phyloP scores from a whole-genome alignment of 179 eudicot genomes.

The Spinacia oleracea region DNA sequence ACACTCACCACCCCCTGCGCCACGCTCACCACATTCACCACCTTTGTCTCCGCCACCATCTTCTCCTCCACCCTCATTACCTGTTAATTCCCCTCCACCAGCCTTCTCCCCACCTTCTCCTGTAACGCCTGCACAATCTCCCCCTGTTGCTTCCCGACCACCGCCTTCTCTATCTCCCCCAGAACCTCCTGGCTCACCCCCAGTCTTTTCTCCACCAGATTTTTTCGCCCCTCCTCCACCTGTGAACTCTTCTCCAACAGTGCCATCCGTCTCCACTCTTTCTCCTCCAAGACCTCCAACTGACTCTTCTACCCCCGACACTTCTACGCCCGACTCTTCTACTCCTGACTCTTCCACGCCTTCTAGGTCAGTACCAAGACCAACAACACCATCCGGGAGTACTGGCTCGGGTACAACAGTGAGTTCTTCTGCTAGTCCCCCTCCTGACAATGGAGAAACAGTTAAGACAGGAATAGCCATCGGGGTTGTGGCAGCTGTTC shows the following conservation, averaged over 20 bases:
- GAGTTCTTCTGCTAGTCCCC: constrained; percentile 14
- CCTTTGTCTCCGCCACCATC: constrained; percentile 26
- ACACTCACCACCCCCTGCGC: constrained; percentile 35
- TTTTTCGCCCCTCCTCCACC: constrained; percentile 28
- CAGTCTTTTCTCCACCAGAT: constrained; percentile 17
- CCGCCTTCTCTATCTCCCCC: constrained; percentile 24
- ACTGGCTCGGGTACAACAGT: constrained; percentile 26
- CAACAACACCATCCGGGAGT: constrained; percentile 40
- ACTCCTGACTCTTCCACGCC: constrained; percentile 27
- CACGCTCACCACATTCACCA: constrained; percentile 39
- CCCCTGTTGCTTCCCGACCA: background rate
- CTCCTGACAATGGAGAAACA: constrained; percentile 14
- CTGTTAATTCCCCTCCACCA: constrained; percentile 41
- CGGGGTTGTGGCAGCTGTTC: constrained; percentile 53
- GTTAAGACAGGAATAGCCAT: constrained; percentile 47
- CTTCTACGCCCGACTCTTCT: constrained; percentile 29
- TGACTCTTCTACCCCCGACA: constrained; percentile 24
- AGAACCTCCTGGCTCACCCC: constrained; percentile 9
- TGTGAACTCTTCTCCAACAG: constrained; percentile 28
- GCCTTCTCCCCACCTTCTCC: constrained; percentile 42
- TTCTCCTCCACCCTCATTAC: constrained; percentile 35
- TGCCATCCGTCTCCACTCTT: constrained; percentile 37
- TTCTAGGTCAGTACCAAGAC: constrained; percentile 39
- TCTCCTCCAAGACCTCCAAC: constrained; percentile 38
- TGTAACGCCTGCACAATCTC: constrained; percentile 20